Evolutionary conservation across 2,329 filamentous ascomycete genomes (phyloP).

Genomic region (Cercospora zeina): DNA sequence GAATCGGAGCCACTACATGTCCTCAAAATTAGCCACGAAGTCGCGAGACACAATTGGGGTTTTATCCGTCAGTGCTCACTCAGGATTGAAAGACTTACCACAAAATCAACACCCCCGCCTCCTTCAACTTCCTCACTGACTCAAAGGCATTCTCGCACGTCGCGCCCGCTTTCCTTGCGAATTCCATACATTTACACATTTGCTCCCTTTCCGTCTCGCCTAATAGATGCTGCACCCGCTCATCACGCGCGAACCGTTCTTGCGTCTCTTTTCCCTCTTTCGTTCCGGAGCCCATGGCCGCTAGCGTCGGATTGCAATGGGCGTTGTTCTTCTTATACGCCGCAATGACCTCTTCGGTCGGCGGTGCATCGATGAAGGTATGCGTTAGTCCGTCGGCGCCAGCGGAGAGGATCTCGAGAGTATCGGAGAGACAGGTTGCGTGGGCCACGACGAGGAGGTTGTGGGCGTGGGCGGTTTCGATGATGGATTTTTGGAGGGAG

Average conservation of each 20-base stretch:
- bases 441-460: slow-evolving; percentile 47
- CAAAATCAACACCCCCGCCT: slow-evolving; percentile 46
- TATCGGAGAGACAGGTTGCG: slow-evolving; percentile 44
- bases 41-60: too few species aligned
- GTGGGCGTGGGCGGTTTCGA: slow-evolving; percentile 44
- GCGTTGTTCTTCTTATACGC: slow-evolving; percentile 48
- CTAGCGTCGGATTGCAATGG: slow-evolving; percentile 48
- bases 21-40: not conserved
- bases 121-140: slow-evolving; percentile 43
- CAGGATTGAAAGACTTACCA: too few species aligned
- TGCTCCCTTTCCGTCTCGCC: slow-evolving; percentile 40
- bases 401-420: slow-evolving; percentile 45
- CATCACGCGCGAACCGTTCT: slow-evolving; percentile 46
- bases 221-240: slow-evolving; percentile 40
- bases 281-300: slow-evolving; percentile 45
- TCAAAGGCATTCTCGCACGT: slow-evolving; percentile 48
- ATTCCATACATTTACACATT: slow-evolving; percentile 47
- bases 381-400: slow-evolving; percentile 51
- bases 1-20: slow-evolving; percentile 45
- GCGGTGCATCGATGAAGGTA: slow-evolving; percentile 46
- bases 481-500: slow-evolving; percentile 49
- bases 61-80: too few species aligned
- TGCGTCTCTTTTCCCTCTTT: slow-evolving; percentile 45
- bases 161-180: slow-evolving; percentile 36
- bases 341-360: slow-evolving; percentile 44